phyloP scores from a whole-genome alignment of 345 rosid species.

The Salix arbutifolia region DNA sequence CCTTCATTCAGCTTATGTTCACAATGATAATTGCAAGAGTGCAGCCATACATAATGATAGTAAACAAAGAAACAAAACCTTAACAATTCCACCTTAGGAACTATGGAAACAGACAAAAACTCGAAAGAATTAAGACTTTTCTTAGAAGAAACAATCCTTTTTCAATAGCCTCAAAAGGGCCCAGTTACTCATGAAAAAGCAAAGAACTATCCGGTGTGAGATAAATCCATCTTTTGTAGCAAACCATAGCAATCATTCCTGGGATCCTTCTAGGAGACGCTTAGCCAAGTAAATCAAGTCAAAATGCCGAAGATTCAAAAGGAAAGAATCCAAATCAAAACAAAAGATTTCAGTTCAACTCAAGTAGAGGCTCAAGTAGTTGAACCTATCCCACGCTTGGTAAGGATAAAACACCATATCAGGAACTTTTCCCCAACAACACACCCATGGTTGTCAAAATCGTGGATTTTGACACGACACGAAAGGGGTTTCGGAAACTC shows the following conservation, averaged over 20 bases:
- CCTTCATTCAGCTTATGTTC: not conserved
- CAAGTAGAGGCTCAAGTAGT: not conserved
- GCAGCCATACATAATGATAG: not conserved
- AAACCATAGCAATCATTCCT: slow-evolving; percentile 9
- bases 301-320: slow-evolving; percentile 1
- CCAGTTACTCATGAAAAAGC: slow-evolving; percentile 14
- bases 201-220: slow-evolving; percentile 1
- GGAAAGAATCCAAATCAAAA: not conserved
- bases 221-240: slow-evolving; percentile 14
- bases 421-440: not conserved
- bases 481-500: too few species aligned
- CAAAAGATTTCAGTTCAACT: slow-evolving; percentile 10
- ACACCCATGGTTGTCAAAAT: too few species aligned
- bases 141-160: not conserved
- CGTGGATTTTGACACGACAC: too few species aligned
- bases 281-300: slow-evolving; percentile 4
- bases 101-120: not conserved
- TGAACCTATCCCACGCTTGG: not conserved
- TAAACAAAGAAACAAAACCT: not conserved
- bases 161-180: slow-evolving; percentile 10
- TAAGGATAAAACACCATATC: not conserved
- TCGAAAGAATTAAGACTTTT: not conserved
- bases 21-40: not conserved
- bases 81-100: not conserved
- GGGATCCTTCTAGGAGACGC: not conserved